Evolutionary conservation across 345 rosid genomes (phyloP).

Genomic region (Rhodamnia rubescens): DNA sequence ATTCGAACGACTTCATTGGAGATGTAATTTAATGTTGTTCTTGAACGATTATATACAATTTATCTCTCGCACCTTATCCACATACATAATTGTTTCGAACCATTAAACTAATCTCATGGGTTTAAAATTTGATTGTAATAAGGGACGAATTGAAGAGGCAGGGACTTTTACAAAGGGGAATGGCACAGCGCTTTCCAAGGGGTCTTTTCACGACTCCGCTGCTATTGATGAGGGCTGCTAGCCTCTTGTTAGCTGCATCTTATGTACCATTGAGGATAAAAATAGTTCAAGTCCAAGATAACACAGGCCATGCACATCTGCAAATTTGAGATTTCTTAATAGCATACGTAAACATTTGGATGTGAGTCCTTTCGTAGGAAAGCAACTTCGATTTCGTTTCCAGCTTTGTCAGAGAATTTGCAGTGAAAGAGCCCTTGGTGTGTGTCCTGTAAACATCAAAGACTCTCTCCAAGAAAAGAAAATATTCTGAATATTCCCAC

Average conservation of each 20-base stretch:
- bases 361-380: not conserved
- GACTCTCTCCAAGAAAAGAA: not conserved
- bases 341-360: not conserved
- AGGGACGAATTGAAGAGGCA: no score
- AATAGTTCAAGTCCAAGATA: not conserved
- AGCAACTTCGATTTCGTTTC: not conserved
- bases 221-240: no score
- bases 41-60: not conserved
- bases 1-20: not conserved
- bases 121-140: no score
- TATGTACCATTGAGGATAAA: not conserved
- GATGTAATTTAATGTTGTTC: not conserved
- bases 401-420: not conserved
- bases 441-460: not conserved
- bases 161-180: no score
- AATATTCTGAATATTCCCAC: not conserved
- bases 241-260: no score
- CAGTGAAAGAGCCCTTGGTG: not conserved
- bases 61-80: no score
- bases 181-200: no score
- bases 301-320: not conserved
- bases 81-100: no score
- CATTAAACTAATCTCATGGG: no score
- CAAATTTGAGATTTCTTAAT: not conserved
- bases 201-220: no score